Evolutionary conservation across 805 yeast genomes (phyloP).

Genomic region (Hanseniaspora singularis): DNA sequence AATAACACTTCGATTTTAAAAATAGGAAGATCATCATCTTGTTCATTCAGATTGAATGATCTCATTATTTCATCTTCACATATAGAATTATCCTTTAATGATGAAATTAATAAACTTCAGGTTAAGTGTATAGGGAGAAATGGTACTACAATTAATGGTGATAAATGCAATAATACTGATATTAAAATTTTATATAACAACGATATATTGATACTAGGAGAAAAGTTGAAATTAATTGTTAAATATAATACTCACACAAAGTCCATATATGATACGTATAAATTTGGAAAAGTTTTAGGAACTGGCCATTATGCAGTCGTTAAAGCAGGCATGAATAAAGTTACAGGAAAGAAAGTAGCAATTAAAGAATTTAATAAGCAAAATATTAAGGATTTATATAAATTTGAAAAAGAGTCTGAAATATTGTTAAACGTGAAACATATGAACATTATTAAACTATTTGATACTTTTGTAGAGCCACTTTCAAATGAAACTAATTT

Average conservation of each 20-base stretch:
- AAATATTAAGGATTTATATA: conserved; percentile 32
- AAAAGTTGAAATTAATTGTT: conserved; percentile 19
- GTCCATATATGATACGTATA: conserved; percentile 44
- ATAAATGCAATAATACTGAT: background rate
- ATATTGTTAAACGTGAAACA: conserved; percentile 55
- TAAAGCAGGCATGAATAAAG: conserved; percentile 49
- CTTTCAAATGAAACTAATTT: conserved; percentile 30
- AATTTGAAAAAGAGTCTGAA: conserved; percentile 42
- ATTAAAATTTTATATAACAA: conserved; percentile 12
- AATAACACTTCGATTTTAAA: conserved; percentile 12
- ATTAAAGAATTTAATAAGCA: conserved; percentile 63
- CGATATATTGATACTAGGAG: conserved; percentile 8
- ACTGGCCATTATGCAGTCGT: conserved; percentile 77
- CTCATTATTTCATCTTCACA: conserved; percentile 8
- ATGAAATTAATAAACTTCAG: background rate
- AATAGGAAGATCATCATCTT: conserved; percentile 10
- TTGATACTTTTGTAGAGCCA: conserved; percentile 49
- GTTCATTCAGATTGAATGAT: conserved; percentile 13
- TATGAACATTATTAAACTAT: conserved; percentile 55
- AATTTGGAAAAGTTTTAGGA: conserved; percentile 48
- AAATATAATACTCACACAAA: conserved; percentile 17
- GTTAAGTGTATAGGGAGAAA: conserved; percentile 12
- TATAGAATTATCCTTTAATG: conserved; percentile 25
- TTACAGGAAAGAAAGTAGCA: conserved; percentile 51
- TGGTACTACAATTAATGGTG: conserved; percentile 9